Evolutionary conservation across 768 basidiomycete species (phyloP).

Genomic region (Leccinum boreale): DNA sequence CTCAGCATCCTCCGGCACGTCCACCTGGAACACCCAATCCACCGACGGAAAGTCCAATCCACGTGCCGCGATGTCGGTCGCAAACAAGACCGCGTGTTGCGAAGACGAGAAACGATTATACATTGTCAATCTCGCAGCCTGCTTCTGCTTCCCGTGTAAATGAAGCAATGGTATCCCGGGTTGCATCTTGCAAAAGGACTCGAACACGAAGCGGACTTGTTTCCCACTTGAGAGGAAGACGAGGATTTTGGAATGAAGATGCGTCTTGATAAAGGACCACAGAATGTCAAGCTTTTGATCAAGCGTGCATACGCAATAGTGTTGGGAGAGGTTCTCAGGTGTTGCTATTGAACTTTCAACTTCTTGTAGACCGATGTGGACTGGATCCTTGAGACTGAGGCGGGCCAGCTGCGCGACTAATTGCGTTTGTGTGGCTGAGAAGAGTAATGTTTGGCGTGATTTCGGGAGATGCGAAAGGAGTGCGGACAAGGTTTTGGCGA

Average conservation of each 20-base stretch:
- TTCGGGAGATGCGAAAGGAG: constrained; percentile 89
- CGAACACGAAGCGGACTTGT: constrained; percentile 95
- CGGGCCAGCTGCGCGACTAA: constrained; percentile 87
- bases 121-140: constrained; percentile 78
- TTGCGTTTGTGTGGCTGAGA: constrained; percentile 94
- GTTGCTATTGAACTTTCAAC: constrained; percentile 47
- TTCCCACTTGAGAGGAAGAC: constrained; percentile 96
- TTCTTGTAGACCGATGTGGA: constrained; percentile 62
- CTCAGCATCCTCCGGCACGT: constrained; percentile 95
- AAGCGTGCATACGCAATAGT: constrained; percentile 79
- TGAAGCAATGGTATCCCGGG: constrained; percentile 92
- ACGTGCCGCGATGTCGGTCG: constrained; percentile 94
- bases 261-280: constrained; percentile 93
- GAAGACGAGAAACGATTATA: constrained; percentile 82
- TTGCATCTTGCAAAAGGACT: constrained; percentile 93
- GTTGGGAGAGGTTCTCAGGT: constrained; percentile 80
- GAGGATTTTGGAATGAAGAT: constrained; percentile 85
- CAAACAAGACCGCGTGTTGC: constrained; percentile 83
- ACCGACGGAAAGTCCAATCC: constrained; percentile 95
- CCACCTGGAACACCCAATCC: constrained; percentile 95
- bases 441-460: constrained; percentile 90
- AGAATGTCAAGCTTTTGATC: constrained; percentile 88
- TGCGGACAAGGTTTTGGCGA: constrained; percentile 82
- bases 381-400: constrained; percentile 81
- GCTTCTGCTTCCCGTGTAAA: constrained; percentile 96